These are phyloP conservation scores for Diutina siamensis DNA, from an alignment of 1,139 yeast genomes.

Conservation along the genomic window DNA sequence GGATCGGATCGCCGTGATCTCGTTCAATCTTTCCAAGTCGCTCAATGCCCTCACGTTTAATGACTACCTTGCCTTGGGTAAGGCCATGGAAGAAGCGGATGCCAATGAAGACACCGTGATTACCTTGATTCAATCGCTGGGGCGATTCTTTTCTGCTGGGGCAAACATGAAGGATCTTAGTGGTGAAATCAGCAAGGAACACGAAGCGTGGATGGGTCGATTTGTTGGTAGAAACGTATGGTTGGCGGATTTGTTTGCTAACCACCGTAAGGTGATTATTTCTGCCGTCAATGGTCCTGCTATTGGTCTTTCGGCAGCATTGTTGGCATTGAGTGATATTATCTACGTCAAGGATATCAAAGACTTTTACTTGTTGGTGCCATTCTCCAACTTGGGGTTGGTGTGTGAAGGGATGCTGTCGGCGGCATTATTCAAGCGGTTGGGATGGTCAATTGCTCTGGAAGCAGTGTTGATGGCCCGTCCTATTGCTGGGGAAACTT, in stretches of 20 bases:
- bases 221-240: conserved; percentile 67
- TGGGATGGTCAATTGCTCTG: conserved; percentile 65
- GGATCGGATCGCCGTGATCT: conserved; percentile 51
- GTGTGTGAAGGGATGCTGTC: conserved; percentile 79
- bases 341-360: conserved; percentile 53
- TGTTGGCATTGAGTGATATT: conserved; percentile 66
- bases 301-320: conserved; percentile 67
- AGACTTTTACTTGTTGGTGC: conserved; percentile 52
- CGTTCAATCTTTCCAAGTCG: conserved; percentile 49
- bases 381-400: conserved; percentile 75
- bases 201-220: conserved; percentile 44
- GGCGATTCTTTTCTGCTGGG: conserved; percentile 77
- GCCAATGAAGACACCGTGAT: conserved; percentile 48
- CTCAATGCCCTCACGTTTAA: conserved; percentile 60
- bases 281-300: conserved; percentile 84
- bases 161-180: conserved; percentile 47
- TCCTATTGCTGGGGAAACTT: conserved; percentile 50
- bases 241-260: conserved; percentile 56
- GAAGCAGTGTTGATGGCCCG: conserved; percentile 65
- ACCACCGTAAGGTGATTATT: conserved; percentile 62
- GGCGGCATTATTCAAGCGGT: conserved; percentile 52
- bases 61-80: conserved; percentile 56
- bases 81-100: conserved; percentile 53
- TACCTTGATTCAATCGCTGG: conserved; percentile 63
- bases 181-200: conserved; percentile 16